Evolutionary conservation across 2,329 filamentous ascomycete species (phyloP), one percentile per base, ranked within the genome.

Genomic region (Monilinia fructigena): DNA sequence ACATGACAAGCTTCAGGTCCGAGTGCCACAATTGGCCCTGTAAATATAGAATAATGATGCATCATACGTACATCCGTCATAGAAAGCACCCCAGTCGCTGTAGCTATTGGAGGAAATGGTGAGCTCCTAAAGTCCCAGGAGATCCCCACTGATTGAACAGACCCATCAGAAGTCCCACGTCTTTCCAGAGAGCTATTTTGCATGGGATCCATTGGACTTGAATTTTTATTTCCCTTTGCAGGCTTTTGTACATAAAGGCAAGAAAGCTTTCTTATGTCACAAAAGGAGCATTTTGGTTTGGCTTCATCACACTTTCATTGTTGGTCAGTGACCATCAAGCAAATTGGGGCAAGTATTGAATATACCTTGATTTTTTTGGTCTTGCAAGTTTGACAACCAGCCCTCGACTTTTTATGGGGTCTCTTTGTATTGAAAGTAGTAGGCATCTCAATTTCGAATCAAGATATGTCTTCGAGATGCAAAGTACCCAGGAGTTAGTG

Each of bases 341-440:
- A 38, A 40, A 45, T 61, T 23, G 20, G 31, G 14, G 18, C 28
- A 28, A 26, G 12, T 16, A 4, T 35, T 38, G 35, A 10, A 58
- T 42, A 23, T 70, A 74, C 74, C 69, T 76, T 76, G 63, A 76
- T 71, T 68, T 73, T 74, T 64, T 70, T 73, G 16, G 69, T 55
- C 63, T 76, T 76, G 55, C 74, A 75, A 7, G 72, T 73, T 38
- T 66, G 65, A 63, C 74, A 76, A 7, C 74, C 74, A 16, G 65
- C 72, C 64, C 74, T 73, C 10, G 72, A 74, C 66, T 76, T 76
- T 63, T 73, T 75, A 62, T 76, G 74, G 23, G 73, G 70, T 62
- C 74, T 65, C 65, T 75, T 75, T 7, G 73, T 70, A 7, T 72
- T 68, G 64, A 74, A 74, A 23, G 70, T 66, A 26, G 40, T 50